Base-by-base conservation (phyloP, 805 yeast genomes). In the Kodamaea jinghongensis region DNA sequence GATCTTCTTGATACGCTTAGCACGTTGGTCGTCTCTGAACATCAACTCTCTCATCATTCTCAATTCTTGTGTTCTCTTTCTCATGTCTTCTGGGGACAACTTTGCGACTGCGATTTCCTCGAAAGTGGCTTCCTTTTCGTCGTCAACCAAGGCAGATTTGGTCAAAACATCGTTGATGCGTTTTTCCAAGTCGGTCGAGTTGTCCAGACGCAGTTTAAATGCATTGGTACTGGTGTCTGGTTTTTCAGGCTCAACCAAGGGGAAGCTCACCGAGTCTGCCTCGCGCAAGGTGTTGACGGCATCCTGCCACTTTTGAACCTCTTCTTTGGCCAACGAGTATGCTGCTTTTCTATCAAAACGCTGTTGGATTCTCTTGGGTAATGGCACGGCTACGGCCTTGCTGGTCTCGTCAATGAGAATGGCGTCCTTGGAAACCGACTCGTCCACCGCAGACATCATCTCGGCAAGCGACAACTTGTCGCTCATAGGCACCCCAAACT, bases 11-110 rank as follows among this genome's bases (percentile, higher is more conserved):
- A 93, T 74, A 52, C 99, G 77, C 62, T 79, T 89, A 7, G 98
- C 90, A 55, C 86, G 83, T 56, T 82, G 78, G 67, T 91, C 97
- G 54, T 91, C 97, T 53, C 98, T 76, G 68, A 89, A 93, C 96
- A 91, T 87, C 47, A 91, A 75, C 58, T 93, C 99, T 48, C 99
- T 77, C 96, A 89, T 88, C 55, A 85, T 65, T 50, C 98, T 77
- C 50, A 91, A 72, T 63, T 91, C 96, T 43, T 79, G 77, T 6
- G 93, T 83, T 44, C 95, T 75, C 57, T 81, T 79, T 40, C 70
- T 66, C 67, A 91, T 65, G 36, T 93, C 98, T 45, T 85, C 95
- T 17, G 82, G 76, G 0, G 93, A 74, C 60, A 91, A 65, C 54
- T 83, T 82, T 1, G 96, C 89, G 2, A 86, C 79, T 6, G 86